Evolutionary conservation across 352 stramenopile genomes (phyloP).

Genomic region (Phytophthora meadii): DNA sequence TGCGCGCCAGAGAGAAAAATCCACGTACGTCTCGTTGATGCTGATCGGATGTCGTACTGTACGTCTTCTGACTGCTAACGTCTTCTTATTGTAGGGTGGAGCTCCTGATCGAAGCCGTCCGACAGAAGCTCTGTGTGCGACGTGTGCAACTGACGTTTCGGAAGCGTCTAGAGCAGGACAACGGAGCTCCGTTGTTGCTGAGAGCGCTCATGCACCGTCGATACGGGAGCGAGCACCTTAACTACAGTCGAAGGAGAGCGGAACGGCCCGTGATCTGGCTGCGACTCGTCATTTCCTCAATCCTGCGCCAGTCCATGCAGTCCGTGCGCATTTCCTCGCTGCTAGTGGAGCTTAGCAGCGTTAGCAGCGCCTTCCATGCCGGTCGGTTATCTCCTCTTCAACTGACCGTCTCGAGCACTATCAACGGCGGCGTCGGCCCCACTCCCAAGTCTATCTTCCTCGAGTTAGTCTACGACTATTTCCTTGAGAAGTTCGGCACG

Average conservation of each 20-base stretch:
- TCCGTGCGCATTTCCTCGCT: conserved; percentile 36
- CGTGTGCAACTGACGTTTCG: conserved; percentile 80
- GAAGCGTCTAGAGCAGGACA: conserved; percentile 62
- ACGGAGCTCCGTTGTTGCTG: conserved; percentile 77
- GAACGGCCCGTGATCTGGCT: conserved; percentile 69
- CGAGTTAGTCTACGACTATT: conserved; percentile 82
- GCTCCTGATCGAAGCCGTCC: conserved; percentile 70
- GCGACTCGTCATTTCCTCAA: conserved; percentile 58
- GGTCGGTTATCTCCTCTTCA: conserved; percentile 23
- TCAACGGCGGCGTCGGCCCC: conserved; percentile 70
- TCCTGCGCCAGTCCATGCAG: conserved; percentile 56
- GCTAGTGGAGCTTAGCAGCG: conserved; percentile 53
- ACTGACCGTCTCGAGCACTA: conserved; percentile 28
- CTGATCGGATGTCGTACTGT: not conserved
- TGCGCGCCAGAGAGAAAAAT: conserved; percentile 69
- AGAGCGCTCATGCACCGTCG: conserved; percentile 71
- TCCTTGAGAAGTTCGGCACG: conserved; percentile 71
- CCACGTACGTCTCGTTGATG: conserved; percentile 39
- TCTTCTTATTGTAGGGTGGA: conserved; percentile 45
- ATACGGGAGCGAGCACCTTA: conserved; percentile 48
- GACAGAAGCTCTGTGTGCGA: conserved; percentile 74
- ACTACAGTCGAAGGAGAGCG: conserved; percentile 41
- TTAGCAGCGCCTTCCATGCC: conserved; percentile 47
- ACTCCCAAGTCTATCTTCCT: conserved; percentile 67
- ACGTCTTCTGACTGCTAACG: not conserved